Conservation (phyloP, 179 eudicot species). For the Spergularia azorica region DNA sequence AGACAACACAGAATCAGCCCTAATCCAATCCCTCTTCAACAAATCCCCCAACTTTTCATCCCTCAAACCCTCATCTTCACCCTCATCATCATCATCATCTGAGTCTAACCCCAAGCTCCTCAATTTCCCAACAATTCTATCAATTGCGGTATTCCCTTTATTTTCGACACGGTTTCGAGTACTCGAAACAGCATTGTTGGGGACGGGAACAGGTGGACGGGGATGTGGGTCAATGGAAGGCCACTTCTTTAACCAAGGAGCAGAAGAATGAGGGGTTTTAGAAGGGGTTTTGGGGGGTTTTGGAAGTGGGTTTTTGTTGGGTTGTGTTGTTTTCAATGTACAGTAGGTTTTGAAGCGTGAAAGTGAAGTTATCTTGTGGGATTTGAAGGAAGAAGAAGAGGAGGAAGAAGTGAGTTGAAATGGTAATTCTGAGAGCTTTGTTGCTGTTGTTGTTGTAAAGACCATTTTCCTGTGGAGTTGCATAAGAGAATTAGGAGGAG, state of each 20-base stretch:
- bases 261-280: constrained; percentile 41
- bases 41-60: constrained; percentile 88
- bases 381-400: constrained; percentile 25
- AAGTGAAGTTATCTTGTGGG: constrained; percentile 35
- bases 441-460: constrained; percentile 43
- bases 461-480: constrained; percentile 41
- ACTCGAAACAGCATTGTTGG: constrained; percentile 16
- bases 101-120: constrained; percentile 66
- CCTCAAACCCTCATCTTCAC: constrained; percentile 44
- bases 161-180: constrained; percentile 14
- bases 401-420: constrained; percentile 31
- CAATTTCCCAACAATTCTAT: constrained; percentile 68
- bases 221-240: constrained; percentile 37
- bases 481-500: constrained; percentile 26
- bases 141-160: constrained; percentile 52
- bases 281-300: constrained; percentile 28
- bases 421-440: constrained; percentile 54
- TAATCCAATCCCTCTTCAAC: constrained; percentile 86
- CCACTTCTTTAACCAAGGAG: constrained; percentile 81
- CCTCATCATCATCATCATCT: constrained; percentile 59
- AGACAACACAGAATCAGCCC: constrained; percentile 66
- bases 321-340: constrained; percentile 43
- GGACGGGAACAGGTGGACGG: constrained; percentile 17
- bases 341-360: constrained; percentile 42
- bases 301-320: constrained; percentile 36